These are phyloP conservation scores for Aspergillus wentii DNA, from an alignment of 495 filamentous ascomycete species.

Conservation along the genomic window DNA sequence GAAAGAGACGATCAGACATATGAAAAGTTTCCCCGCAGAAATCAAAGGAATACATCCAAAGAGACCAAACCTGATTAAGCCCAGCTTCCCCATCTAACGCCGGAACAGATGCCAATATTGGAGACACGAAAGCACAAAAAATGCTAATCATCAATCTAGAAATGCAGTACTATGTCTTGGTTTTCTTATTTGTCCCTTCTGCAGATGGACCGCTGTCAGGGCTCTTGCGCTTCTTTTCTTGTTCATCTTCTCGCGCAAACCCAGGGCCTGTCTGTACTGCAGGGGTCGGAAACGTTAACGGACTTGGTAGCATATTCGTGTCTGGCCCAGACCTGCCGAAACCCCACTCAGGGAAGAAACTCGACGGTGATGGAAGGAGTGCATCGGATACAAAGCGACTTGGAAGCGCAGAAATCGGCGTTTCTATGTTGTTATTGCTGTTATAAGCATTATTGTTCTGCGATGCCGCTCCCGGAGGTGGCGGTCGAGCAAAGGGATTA, in stretches of 20 bases:
- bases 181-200: constrained; percentile 40
- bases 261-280: constrained; percentile 66
- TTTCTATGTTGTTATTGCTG: constrained; percentile 78
- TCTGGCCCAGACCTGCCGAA: constrained; percentile 59
- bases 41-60: constrained; percentile 4
- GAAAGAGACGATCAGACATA: constrained; percentile 8
- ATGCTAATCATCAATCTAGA: constrained; percentile 6
- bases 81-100: too few relatives aligned
- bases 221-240: constrained; percentile 50
- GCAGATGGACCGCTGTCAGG: constrained; percentile 39
- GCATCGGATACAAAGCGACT: constrained; percentile 83
- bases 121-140: neutral
- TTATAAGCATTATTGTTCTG: constrained; percentile 47
- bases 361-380: constrained; percentile 79
- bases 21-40: too few relatives aligned
- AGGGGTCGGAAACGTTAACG: constrained; percentile 87
- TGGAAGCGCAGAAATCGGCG: constrained; percentile 94
- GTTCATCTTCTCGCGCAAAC: constrained; percentile 57
- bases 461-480: constrained; percentile 42
- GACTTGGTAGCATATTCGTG: constrained; percentile 81
- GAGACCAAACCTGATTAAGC: constrained; percentile 4
- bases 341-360: constrained; percentile 91
- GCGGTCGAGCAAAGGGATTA: constrained; percentile 91
- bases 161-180: constrained; percentile 35
- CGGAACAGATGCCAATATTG: neutral